These are phyloP conservation scores for Zygoascus hellenicus DNA, from an alignment of 1,139 yeast genomes.

Conservation along the genomic window DNA sequence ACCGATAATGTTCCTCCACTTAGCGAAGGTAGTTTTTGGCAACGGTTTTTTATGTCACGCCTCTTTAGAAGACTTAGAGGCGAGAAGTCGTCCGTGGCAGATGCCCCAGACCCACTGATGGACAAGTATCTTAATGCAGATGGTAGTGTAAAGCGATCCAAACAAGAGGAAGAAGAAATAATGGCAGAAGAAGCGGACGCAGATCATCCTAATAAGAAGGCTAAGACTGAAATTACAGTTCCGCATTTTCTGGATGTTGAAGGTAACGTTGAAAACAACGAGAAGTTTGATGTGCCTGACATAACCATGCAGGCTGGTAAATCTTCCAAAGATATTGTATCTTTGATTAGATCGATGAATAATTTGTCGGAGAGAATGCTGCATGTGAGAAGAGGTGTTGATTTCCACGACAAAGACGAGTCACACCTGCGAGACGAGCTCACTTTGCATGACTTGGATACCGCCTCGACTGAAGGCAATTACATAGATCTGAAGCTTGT, in stretches of 20 bases:
- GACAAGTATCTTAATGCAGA: conserved; percentile 62
- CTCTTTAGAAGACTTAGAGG: conserved; percentile 84
- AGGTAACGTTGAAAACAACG: conserved; percentile 78
- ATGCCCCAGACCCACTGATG: conserved; percentile 75
- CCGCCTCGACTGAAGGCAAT: conserved; percentile 41
- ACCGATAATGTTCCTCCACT: conserved; percentile 86
- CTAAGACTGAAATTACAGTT: conserved; percentile 17
- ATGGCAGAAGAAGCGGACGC: conserved; percentile 39
- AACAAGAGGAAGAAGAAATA: conserved; percentile 21
- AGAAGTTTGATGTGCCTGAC: conserved; percentile 70
- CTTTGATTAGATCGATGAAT: conserved; percentile 83
- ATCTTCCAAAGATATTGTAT: conserved; percentile 58
- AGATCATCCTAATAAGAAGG: conserved; percentile 34
- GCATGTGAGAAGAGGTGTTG: conserved; percentile 29
- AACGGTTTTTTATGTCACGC: conserved; percentile 88
- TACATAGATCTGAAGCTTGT: conserved; percentile 50
- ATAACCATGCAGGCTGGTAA: conserved; percentile 67
- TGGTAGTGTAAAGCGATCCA: conserved; percentile 15
- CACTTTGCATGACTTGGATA: conserved; percentile 55
- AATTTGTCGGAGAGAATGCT: conserved; percentile 79
- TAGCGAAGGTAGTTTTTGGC: conserved; percentile 92
- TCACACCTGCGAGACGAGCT: conserved; percentile 46
- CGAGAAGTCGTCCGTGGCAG: conserved; percentile 68
- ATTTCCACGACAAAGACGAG: conserved; percentile 21
- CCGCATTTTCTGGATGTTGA: conserved; percentile 54